A percentile compares a stretch with the other conserved stretches of the same genome.
phyloP scores from a whole-genome alignment of 163 green algal species.

The Scenedesmus sp. region DNA sequence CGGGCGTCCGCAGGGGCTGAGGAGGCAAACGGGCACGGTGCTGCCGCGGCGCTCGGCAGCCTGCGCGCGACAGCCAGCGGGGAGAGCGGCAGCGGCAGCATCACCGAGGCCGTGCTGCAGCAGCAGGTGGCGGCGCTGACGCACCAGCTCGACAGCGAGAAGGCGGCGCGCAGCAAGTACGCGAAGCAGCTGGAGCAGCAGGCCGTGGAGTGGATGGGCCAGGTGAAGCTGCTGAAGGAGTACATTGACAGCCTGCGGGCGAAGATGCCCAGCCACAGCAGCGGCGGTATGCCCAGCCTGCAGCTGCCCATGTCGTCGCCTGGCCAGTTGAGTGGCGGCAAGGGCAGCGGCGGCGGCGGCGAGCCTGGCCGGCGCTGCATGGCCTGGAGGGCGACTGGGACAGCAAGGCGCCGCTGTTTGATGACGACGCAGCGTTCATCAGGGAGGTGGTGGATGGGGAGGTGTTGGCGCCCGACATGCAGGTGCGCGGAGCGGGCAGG shows the following conservation, averaged over 20 bases:
- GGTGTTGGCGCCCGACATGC: constrained; percentile 73
- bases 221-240: constrained; percentile 59
- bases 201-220: constrained; percentile 55
- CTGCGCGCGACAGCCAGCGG: background rate
- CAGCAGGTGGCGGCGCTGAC: constrained; percentile 34
- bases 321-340: background rate
- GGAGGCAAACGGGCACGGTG: background rate
- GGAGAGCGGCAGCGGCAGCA: background rate
- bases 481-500: constrained; percentile 67
- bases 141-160: constrained; percentile 50
- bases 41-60: background rate
- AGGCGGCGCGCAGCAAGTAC: constrained; percentile 46
- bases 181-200: constrained; percentile 59
- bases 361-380: background rate
- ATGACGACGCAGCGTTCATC: constrained; percentile 78
- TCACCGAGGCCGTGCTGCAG: constrained; percentile 4
- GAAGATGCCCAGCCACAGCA: constrained; percentile 34
- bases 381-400: constrained; percentile 64
- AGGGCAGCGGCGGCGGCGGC: constrained; percentile 10
- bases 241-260: constrained; percentile 55
- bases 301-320: background rate
- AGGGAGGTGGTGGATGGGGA: constrained; percentile 75
- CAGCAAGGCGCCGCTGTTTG: constrained; percentile 57
- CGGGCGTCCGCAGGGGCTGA: background rate
- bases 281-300: constrained; percentile 7